A percentile compares a stretch with the other conserved stretches of the same genome.
These are phyloP conservation scores for Endocalyx cinctus DNA, from an alignment of 2,329 filamentous ascomycete species.

Conservation along the genomic window DNA sequence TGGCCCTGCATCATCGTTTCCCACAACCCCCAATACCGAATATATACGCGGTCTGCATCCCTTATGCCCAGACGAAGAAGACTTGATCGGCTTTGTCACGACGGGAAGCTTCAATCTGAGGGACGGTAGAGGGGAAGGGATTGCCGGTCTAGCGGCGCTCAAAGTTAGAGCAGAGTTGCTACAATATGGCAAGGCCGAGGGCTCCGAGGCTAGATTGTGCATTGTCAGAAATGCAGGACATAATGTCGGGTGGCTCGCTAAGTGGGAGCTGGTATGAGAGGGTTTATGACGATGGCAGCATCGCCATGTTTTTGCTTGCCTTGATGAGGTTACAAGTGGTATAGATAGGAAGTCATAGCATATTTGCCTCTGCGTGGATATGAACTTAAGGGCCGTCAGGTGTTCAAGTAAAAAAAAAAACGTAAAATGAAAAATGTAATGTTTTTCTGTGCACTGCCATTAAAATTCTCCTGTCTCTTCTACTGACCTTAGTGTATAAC, in stretches of 20 bases:
- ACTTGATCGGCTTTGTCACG: slow-evolving; percentile 88
- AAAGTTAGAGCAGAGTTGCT: slow-evolving; percentile 46
- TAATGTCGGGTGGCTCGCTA: slow-evolving; percentile 70
- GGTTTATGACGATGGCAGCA: no score
- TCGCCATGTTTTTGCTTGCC: no score
- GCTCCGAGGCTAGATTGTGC: slow-evolving; percentile 55
- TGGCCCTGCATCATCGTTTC: slow-evolving; percentile 28
- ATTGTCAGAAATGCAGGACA: slow-evolving; percentile 80
- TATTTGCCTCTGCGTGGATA: no score
- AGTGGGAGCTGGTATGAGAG: slow-evolving; percentile 63
- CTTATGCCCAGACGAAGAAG: slow-evolving; percentile 64
- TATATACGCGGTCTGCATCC: slow-evolving; percentile 50
- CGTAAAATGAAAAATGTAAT: no score
- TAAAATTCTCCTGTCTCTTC: no score
- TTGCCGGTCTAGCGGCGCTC: slow-evolving; percentile 64
- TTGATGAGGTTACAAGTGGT: no score
- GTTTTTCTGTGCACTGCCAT: no score
- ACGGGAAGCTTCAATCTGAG: slow-evolving; percentile 78
- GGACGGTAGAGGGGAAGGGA: slow-evolving; percentile 68
- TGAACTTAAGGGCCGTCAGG: no score
- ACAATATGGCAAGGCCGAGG: slow-evolving; percentile 20
- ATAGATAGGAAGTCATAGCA: no score
- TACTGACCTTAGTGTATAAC: no score
- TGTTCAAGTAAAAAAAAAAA: no score
- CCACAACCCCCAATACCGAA: slow-evolving; percentile 31